These are phyloP conservation scores for Podila clonocystis DNA, from an alignment of 192 early-diverging fungal genomes.

Conservation along the genomic window DNA sequence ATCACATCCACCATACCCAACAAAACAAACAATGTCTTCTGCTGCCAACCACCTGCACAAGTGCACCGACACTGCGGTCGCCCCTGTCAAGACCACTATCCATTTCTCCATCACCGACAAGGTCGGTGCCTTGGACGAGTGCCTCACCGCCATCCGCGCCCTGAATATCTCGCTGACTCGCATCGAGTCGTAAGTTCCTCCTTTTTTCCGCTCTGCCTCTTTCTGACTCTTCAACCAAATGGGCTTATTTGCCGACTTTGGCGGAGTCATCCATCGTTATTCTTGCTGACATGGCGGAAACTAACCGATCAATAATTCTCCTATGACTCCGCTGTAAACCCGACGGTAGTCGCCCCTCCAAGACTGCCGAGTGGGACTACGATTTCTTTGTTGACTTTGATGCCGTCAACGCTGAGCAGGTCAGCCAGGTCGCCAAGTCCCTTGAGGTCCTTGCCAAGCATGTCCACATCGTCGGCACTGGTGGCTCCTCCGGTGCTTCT, in stretches of 20 bases:
- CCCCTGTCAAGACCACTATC: slow-evolving; percentile 64
- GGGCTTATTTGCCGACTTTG: neutral
- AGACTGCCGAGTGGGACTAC: slow-evolving; percentile 81
- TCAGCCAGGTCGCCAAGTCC: slow-evolving; percentile 67
- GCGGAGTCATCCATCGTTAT: neutral
- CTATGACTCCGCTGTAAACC: neutral
- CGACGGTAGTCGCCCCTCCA: slow-evolving; percentile 74
- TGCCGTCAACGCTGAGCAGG: slow-evolving; percentile 67
- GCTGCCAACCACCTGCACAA: slow-evolving; percentile 40
- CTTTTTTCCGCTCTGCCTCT: neutral
- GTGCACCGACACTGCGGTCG: slow-evolving; percentile 17
- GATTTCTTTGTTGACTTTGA: slow-evolving; percentile 96
- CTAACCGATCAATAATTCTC: neutral
- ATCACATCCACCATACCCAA: neutral
- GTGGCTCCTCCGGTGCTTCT: slow-evolving; percentile 35
- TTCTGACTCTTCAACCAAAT: neutral
- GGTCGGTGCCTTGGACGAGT: slow-evolving; percentile 88
- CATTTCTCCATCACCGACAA: slow-evolving; percentile 85
- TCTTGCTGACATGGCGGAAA: neutral
- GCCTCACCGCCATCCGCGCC: slow-evolving; percentile 75
- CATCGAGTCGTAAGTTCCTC: slow-evolving; percentile 82
- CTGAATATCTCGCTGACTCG: slow-evolving; percentile 87
- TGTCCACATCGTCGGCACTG: slow-evolving; percentile 68
- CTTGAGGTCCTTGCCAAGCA: slow-evolving; percentile 76
- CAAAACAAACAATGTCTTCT: slow-evolving; percentile 24